A percentile compares a stretch with the other conserved stretches of the same genome.
Conservation (phyloP, 148 eudicot species). For the Arbutus unedo region DNA sequence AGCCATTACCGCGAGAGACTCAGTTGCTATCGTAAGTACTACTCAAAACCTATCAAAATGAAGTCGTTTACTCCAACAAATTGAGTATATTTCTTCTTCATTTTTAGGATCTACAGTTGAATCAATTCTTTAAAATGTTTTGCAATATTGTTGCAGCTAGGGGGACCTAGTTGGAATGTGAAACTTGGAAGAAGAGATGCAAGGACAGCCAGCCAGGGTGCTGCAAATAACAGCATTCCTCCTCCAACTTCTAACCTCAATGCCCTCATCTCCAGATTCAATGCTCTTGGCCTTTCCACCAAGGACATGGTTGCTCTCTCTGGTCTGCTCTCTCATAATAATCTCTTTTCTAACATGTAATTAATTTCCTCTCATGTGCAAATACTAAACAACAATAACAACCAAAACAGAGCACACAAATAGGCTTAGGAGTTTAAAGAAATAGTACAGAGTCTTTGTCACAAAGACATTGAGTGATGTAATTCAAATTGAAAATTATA, state of each 20-base stretch:
- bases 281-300: slow-evolving; percentile 44
- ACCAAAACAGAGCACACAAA: no score
- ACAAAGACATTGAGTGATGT: no score
- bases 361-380: background rate
- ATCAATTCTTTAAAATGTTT: background rate
- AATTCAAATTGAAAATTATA: no score
- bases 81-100: no score
- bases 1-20: slow-evolving; percentile 74
- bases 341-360: background rate
- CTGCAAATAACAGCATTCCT: slow-evolving; percentile 57
- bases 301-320: slow-evolving; percentile 57
- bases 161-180: slow-evolving; percentile 61
- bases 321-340: slow-evolving; percentile 25
- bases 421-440: no score
- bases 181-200: slow-evolving; percentile 62
- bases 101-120: background rate
- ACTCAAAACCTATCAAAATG: no score
- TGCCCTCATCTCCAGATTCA: slow-evolving; percentile 41
- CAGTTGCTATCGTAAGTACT: slow-evolving; percentile 53
- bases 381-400: no score
- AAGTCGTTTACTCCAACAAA: background rate
- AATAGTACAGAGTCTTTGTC: no score
- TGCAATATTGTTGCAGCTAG: slow-evolving; percentile 35
- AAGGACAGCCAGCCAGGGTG: slow-evolving; percentile 46
- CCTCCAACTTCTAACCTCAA: slow-evolving; percentile 40